Evolutionary conservation across 495 filamentous ascomycete species (phyloP).

Genomic region (Penicillium chermesinum): DNA sequence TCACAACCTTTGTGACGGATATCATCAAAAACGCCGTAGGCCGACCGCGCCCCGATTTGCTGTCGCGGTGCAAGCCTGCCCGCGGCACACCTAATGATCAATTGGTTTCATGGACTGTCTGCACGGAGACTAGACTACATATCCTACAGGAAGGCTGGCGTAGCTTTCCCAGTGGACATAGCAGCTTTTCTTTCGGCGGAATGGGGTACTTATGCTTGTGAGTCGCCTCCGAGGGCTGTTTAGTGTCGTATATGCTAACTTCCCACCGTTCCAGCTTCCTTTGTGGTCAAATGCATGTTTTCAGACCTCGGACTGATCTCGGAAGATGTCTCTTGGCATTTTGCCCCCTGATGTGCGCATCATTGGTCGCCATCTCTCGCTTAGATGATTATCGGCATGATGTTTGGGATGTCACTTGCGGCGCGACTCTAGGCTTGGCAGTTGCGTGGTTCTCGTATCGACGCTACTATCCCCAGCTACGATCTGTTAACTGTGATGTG

Average conservation of each 20-base stretch:
- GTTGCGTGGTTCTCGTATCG: constrained; percentile 82
- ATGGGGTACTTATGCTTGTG: constrained; percentile 73
- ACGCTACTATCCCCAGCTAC: constrained; percentile 56
- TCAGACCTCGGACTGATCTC: constrained; percentile 69
- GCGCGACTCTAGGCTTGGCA: constrained; percentile 65
- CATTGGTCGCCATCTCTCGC: constrained; percentile 84
- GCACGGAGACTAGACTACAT: constrained; percentile 72
- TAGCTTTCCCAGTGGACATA: constrained; percentile 87
- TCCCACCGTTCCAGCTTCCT: constrained; percentile 49
- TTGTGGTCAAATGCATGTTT: constrained; percentile 71
- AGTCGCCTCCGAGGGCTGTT: constrained; percentile 19
- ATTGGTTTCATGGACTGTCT: constrained; percentile 71
- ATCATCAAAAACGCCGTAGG: constrained; percentile 89
- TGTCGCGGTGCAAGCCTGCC: constrained; percentile 77
- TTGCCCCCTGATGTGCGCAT: constrained; percentile 70
- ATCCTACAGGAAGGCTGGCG: constrained; percentile 88
- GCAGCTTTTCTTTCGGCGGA: constrained; percentile 78
- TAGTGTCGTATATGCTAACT: too few species aligned
- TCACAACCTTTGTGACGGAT: constrained; percentile 82
- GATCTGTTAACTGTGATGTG: constrained; percentile 44
- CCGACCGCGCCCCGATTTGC: constrained; percentile 82
- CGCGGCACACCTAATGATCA: constrained; percentile 57
- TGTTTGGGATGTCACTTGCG: constrained; percentile 81
- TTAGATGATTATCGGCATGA: constrained; percentile 94
- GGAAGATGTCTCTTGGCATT: constrained; percentile 52